Base-by-base conservation (phyloP, 257 asterid genomes). In the Gentiana macrophylla region DNA sequence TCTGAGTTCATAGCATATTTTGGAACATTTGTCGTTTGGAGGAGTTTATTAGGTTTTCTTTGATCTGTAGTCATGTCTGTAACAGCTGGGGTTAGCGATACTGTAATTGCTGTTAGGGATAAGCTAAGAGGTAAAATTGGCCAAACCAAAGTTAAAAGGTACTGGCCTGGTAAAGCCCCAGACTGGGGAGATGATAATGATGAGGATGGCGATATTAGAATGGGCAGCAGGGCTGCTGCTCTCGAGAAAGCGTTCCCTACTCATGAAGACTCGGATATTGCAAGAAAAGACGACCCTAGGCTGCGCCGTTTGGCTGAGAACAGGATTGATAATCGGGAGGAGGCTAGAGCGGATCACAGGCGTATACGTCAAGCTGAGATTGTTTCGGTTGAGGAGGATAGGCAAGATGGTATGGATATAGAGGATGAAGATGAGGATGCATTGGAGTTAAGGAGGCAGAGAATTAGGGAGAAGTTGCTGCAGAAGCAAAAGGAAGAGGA, bases 111-210 rank as follows among this genome's bases (percentile, higher is more conserved):
- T 0, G 72, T 87, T 51, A 78, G 98, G 83, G 98, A 91, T 57
- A 91, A 91, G 70, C 98, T 91, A 37, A 77, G 92, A 70, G 98
- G 98, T 12, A 87, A 82, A 67, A 87, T 91, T 56, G 96, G 95
- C 60, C 95, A 82, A 67, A 91, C 98, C 35, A 87, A 84, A 73
- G 98, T 91, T 61, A 91, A 87, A 61, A 66, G 98, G 57, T 87
- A 91, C 65, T 91, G 96, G 98, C 94, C 98, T 0, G 98, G 96
- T 6, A 87, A 87, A 72, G 95, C 92, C 3, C 98, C 96, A 1
- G 98, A 91, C 74, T 91, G 96, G 96, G 95, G 95, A 1, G 95
- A 84, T 53, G 94, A 84, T 54, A 67, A 50, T 49, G 93, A 91
- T 15, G 94, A 87, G 68, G 95, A 75, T 52, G 92, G 80, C 15